A percentile compares a stretch with the other conserved stretches of the same genome.
Evolutionary conservation across 1,284 basidiomycete genomes (phyloP).

Genomic region (Schizophyllum amplum): DNA sequence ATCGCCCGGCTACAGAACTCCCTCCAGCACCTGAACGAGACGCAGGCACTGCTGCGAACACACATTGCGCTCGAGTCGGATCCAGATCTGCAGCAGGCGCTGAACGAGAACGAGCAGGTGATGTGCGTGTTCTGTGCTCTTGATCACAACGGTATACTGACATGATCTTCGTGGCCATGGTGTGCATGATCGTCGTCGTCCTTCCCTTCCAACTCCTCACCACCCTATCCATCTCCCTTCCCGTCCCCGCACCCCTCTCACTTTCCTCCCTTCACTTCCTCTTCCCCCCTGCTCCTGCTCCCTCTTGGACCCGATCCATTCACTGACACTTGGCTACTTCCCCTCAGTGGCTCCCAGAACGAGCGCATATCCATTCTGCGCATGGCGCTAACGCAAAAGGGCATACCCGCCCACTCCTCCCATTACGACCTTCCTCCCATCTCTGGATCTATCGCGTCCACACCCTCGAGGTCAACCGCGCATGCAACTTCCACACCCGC

Average conservation of each 20-base stretch:
- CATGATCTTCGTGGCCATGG: too few species aligned
- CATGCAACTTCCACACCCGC: not conserved
- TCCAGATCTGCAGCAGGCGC: conserved; percentile 31
- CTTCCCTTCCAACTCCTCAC: not conserved
- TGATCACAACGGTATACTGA: too few species aligned
- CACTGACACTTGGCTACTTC: too few species aligned
- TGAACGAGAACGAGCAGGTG: conserved; percentile 36
- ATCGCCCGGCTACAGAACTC: conserved; percentile 72
- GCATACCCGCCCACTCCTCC: conserved; percentile 17
- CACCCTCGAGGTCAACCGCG: not conserved
- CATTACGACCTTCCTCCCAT: too few species aligned
- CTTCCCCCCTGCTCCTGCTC: not conserved
- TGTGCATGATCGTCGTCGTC: not conserved
- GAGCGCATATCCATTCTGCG: too few species aligned
- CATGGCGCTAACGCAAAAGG: conserved; percentile 43
- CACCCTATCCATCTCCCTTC: too few species aligned
- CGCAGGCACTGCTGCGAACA: conserved; percentile 46
- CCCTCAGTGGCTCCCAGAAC: conserved; percentile 39
- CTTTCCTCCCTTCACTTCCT: not conserved
- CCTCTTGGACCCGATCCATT: too few species aligned
- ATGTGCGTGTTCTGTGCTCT: conserved; percentile 28
- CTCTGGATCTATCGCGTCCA: too few species aligned
- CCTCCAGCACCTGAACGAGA: conserved; percentile 50
- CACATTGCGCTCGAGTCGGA: conserved; percentile 25
- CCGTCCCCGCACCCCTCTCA: not conserved